These are phyloP conservation scores for Trichoderma citrinoviride DNA, from an alignment of 2,329 filamentous ascomycete genomes.

Conservation along the genomic window DNA sequence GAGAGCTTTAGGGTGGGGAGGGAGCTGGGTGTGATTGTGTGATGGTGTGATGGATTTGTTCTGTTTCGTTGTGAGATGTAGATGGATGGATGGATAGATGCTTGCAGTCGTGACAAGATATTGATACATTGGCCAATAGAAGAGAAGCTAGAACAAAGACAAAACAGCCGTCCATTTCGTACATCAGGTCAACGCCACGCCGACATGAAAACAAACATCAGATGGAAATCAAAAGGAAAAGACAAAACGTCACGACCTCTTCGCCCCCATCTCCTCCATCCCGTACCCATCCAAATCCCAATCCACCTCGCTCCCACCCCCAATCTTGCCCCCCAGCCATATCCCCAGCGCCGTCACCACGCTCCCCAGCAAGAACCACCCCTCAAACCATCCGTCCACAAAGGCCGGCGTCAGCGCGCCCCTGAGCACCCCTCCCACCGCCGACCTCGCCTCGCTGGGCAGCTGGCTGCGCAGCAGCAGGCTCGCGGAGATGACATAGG, in stretches of 20 bases:
- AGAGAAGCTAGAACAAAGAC: not conserved
- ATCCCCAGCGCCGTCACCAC: constrained; percentile 66
- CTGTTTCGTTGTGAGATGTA: not conserved
- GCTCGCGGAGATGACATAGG: constrained; percentile 80
- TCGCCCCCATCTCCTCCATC: constrained; percentile 68
- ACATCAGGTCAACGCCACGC: not conserved
- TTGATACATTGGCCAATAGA: not conserved
- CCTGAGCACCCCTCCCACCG: constrained; percentile 73
- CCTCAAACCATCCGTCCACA: constrained; percentile 78
- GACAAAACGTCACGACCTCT: constrained; percentile 49
- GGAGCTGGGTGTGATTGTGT: not conserved
- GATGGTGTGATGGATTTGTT: not conserved
- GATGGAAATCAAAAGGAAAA: not conserved
- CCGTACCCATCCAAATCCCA: constrained; percentile 61
- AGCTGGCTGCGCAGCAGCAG: constrained; percentile 75
- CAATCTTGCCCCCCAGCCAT: constrained; percentile 65
- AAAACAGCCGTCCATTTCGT: not conserved
- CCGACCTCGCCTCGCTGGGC: constrained; percentile 71
- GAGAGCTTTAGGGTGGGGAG: constrained; percentile 34
- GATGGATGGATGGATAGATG: not conserved
- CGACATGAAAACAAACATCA: not conserved
- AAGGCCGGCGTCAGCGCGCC: constrained; percentile 69
- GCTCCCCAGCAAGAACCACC: constrained; percentile 74
- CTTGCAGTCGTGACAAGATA: not conserved
- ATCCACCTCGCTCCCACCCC: constrained; percentile 48